Base-by-base conservation (phyloP, 805 yeast species). In the Hanseniaspora singularis region DNA sequence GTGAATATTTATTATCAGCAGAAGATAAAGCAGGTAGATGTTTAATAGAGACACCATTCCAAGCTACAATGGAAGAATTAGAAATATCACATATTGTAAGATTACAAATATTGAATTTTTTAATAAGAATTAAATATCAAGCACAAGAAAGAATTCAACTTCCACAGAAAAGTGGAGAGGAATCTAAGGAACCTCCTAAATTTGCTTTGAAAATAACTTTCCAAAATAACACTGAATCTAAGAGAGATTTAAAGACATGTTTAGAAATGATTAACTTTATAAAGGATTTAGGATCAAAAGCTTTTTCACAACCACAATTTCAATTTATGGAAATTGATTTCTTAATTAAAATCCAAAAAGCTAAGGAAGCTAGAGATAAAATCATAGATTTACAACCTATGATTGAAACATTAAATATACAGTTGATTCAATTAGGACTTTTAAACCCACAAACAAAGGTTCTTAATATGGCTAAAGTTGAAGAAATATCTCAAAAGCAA, bases 31-130 rank as follows among this genome's bases (percentile, higher is more conserved):
- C 24, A n/a, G 47, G 47, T 18, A 18, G 30, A 14, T 43, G 37
- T n/a, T 9, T 43, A 19, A 9, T 43, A n/a, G 47, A 43, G 11
- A 43, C 33, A 4, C 47, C 47, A 18, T 43, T 43, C 33, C 47
- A 43, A 18, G n/a, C 38, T 12, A 20, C 32, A 3, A 43, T 43
- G 47, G 40, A 36, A 16, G 40, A 36, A 22, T 14, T 43, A 1
- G 47, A 43, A 30, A 4, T 43, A 9, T 22, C 41, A 15, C 31
- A 43, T 23, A 20, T 43, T 22, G 38, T 38, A 15, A 34, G 32
- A 23, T 14, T 43, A 12, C 38, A 32, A 20, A 26, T 38, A 12
- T 7, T 43, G 34, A 43, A 43, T 30, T 38, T 33, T 15, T 18
- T 18, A 12, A 14, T 43, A 9, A 28, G 36, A 36, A 23, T 43